Base-by-base conservation (phyloP, 257 asterid genomes). In the Petunia secreta region DNA sequence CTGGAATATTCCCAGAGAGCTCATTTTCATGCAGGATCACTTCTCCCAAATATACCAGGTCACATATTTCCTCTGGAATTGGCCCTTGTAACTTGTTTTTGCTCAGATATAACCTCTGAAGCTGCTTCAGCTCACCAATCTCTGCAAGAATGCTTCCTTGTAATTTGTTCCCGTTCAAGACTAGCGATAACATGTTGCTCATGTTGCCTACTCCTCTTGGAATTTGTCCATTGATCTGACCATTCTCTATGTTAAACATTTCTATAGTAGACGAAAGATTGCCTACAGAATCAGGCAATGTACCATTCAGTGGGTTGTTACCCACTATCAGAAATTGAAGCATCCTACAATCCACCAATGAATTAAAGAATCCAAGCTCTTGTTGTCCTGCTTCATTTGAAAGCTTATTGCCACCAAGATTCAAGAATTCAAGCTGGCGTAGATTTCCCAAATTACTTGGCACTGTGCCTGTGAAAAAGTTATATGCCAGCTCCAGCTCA, bases 201-300 rank as follows among this genome's bases (percentile, higher is more conserved):
- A 87, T 75, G 81, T 87, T 87, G 40, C 89, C 88, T 6, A 85
- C 43, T 71, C 86, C 87, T 58, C 62, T 71, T 1, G 89, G 90
- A 41, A 87, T 85, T 5, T 39, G 44, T 1, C 90, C 89, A 34
- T 54, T 75, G 63, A 87, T 69, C 60, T 50, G 79, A 46, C 81
- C 82, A 39, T 74, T 68, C 79, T 80, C 84, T 25, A 84, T 57
- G 66, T 68, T 82, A 41, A 88, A 80, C 85, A 80, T 79, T 69
- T 85, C 78, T 5, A 87, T 39, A 2, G 83, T 75, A 67, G 81
- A 79, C 8, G 90, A 85, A 11, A 85, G 82, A 40, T 85, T 87
- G 55, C 77, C 82, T 8, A 87, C 54, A 4, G 88, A 85, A 80
- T 66, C 54, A 36, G 89, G 89, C 46, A 86, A 81, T 62, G 73